Evolutionary conservation across 257 asterid genomes (phyloP).

Genomic region (Solanum clarkiae): DNA sequence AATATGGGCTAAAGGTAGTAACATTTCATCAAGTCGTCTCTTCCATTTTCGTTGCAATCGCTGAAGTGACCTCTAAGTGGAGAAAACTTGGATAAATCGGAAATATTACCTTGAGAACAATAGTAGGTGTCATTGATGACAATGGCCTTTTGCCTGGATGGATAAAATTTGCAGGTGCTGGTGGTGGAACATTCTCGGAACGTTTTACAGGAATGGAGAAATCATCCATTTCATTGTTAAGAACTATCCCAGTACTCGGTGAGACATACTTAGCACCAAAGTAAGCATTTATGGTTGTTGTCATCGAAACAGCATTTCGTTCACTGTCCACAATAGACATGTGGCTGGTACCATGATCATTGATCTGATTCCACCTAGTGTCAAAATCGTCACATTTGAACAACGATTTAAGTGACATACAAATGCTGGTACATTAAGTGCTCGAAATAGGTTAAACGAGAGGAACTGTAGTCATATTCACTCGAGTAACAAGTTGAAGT

Average conservation of each 20-base stretch:
- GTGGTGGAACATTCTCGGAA: conserved; percentile 18
- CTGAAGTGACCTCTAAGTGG: no score
- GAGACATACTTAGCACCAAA: conserved; percentile 53
- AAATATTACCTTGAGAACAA: conserved; percentile 42
- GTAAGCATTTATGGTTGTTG: conserved; percentile 36
- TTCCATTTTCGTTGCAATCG: not conserved
- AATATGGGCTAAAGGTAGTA: not conserved
- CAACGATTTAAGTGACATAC: not conserved
- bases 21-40: not conserved
- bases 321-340: conserved; percentile 47
- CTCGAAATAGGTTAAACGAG: not conserved
- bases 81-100: not conserved
- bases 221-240: conserved; percentile 79
- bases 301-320: conserved; percentile 63
- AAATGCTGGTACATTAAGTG: not conserved
- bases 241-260: conserved; percentile 49
- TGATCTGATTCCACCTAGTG: conserved; percentile 49
- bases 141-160: conserved; percentile 55
- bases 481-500: not conserved
- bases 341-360: conserved; percentile 71
- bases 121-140: conserved; percentile 68
- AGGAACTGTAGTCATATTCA: not conserved
- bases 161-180: conserved; percentile 55
- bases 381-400: not conserved
- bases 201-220: conserved; percentile 38